Percentiles rank a stretch among this genome's conserved stretches.
Evolutionary conservation across 345 rosid species (phyloP).

Genomic region (Clarkia xantiana): DNA sequence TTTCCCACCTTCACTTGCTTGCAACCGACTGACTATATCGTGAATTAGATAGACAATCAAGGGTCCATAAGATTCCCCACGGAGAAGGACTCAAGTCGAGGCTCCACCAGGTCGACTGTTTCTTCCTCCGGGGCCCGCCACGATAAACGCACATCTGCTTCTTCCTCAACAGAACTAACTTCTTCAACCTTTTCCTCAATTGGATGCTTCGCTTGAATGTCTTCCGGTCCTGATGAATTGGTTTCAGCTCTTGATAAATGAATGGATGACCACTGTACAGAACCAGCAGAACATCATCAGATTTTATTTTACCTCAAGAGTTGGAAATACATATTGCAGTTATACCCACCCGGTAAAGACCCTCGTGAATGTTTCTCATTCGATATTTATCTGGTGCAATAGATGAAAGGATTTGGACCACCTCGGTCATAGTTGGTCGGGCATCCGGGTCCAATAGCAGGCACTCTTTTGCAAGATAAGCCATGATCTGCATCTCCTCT

Average conservation of each 20-base stretch:
- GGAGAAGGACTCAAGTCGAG: slow-evolving; percentile 73
- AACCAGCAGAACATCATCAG: background rate
- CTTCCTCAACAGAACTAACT: background rate
- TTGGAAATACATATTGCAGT: too few species aligned
- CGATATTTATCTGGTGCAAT: slow-evolving; percentile 58
- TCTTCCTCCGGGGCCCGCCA: slow-evolving; percentile 43
- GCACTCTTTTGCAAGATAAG: slow-evolving; percentile 91
- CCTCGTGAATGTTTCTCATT: slow-evolving; percentile 47
- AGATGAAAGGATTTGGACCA: slow-evolving; percentile 88
- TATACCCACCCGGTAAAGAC: slow-evolving; percentile 55
- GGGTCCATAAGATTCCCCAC: slow-evolving; percentile 31
- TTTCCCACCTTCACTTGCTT: too few species aligned
- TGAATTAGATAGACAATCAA: too few species aligned
- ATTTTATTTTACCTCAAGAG: too few species aligned
- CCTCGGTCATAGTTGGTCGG: slow-evolving; percentile 92
- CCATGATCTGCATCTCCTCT: slow-evolving; percentile 90
- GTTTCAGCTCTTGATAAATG: slow-evolving; percentile 17
- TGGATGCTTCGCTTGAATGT: slow-evolving; percentile 14
- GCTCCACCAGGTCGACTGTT: slow-evolving; percentile 69
- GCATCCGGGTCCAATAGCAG: slow-evolving; percentile 78
- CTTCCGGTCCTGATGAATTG: slow-evolving; percentile 7
- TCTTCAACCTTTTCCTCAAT: slow-evolving; percentile 11
- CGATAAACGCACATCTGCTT: slow-evolving; percentile 7
- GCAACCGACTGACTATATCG: slow-evolving; percentile 4
- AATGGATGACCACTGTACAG: slow-evolving; percentile 25